Conservation (phyloP, 2,329 filamentous ascomycete species). For the Ascochyta pisi region DNA sequence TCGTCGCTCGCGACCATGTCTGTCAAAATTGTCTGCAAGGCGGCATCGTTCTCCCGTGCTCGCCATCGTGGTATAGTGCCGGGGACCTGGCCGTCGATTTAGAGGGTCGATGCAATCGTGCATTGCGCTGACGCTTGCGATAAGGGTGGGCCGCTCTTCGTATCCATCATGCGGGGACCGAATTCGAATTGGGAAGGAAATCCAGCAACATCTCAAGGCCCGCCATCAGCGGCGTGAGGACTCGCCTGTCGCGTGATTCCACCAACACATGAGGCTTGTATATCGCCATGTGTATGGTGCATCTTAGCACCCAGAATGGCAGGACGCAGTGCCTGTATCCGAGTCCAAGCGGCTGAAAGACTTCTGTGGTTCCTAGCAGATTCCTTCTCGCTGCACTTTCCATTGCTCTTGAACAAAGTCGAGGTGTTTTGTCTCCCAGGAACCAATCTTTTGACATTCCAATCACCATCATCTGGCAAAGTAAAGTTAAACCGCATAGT, state of each 20-base stretch:
- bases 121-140: conserved; percentile 9
- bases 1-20: not conserved
- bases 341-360: not conserved
- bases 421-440: not conserved
- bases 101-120: not conserved
- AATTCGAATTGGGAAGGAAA: conserved; percentile 1
- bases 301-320: conserved; percentile 1
- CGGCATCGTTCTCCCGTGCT: conserved; percentile 2
- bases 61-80: conserved; percentile 3
- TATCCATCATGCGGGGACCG: conserved; percentile 4
- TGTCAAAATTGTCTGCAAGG: not conserved
- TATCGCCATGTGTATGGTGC: conserved; percentile 3
- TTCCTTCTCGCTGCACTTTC: not conserved
- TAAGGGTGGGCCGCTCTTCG: conserved; percentile 17
- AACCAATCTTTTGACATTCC: not conserved
- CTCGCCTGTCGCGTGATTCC: not conserved
- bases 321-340: conserved; percentile 4
- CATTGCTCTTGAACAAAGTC: not conserved
- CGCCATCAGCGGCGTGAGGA: conserved; percentile 2
- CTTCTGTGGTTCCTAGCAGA: not conserved
- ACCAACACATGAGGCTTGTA: conserved; percentile 10
- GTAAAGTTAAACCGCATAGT: too few relatives aligned
- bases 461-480: not conserved
- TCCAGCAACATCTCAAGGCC: conserved; percentile 1
- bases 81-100: not conserved